Conservation (phyloP, 1,284 basidiomycete species). For the Xanthoconium separans region DNA sequence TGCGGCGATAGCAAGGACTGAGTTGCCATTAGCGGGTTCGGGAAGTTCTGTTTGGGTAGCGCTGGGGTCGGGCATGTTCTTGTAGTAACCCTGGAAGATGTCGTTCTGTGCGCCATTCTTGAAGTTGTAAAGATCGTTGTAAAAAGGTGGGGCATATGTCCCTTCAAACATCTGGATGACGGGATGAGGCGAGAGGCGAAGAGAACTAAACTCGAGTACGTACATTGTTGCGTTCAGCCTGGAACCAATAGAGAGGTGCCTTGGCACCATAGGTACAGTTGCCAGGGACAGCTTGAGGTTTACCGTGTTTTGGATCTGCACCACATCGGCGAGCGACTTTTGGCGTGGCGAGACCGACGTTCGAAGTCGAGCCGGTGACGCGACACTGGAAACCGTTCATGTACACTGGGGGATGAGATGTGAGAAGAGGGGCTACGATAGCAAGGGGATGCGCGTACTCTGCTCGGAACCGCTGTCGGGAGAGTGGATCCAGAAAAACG, state of each 20-base stretch:
- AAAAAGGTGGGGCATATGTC: constrained; percentile 42
- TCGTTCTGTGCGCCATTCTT: constrained; percentile 48
- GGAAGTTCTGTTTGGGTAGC: constrained; percentile 26
- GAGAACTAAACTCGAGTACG: constrained; percentile 4
- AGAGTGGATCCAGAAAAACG: constrained; percentile 74
- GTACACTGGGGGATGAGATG: constrained; percentile 45
- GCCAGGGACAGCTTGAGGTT: constrained; percentile 41
- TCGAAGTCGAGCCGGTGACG: constrained; percentile 56
- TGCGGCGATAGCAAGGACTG: background rate
- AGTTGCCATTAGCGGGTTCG: constrained; percentile 2
- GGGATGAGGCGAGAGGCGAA: background rate
- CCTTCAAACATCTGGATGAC: constrained; percentile 42
- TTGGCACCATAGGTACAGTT: constrained; percentile 73
- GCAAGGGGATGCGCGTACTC: constrained; percentile 34
- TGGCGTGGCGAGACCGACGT: constrained; percentile 49
- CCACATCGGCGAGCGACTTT: constrained; percentile 59
- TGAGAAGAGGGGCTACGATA: background rate
- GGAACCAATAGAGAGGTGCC: constrained; percentile 65
- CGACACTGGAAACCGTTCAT: constrained; percentile 77
- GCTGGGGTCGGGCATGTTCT: constrained; percentile 21
- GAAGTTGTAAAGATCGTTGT: constrained; percentile 46
- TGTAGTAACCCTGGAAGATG: constrained; percentile 38
- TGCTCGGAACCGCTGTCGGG: constrained; percentile 46
- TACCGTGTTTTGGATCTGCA: constrained; percentile 44
- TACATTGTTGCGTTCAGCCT: constrained; percentile 58